phyloP scores from a whole-genome alignment of 768 basidiomycete genomes.

The Boletus rubescentipes region DNA sequence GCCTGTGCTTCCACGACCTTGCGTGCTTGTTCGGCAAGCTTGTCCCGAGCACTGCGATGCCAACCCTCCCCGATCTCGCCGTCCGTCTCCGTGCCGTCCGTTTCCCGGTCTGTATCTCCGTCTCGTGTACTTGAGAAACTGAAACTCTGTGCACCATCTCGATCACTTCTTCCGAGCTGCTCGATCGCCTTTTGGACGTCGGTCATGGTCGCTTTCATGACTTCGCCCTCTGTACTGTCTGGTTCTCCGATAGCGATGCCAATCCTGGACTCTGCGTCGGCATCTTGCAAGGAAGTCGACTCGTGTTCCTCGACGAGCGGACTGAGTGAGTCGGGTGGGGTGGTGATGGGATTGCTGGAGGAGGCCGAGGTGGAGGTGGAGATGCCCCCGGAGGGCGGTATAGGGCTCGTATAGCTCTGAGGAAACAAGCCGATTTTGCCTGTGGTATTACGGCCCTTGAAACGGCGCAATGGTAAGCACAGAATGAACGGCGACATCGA shows the following conservation, averaged over 20 bases:
- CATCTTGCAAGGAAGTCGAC: conserved; percentile 31
- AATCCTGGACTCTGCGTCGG: conserved; percentile 24
- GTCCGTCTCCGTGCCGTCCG: conserved; percentile 50
- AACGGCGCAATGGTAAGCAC: conserved; percentile 23
- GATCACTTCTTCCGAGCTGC: conserved; percentile 64
- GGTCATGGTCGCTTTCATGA: conserved; percentile 86
- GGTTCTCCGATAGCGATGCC: conserved; percentile 28
- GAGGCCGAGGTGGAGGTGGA: conserved; percentile 30
- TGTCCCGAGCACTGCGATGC: conserved; percentile 64
- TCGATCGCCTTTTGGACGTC: conserved; percentile 91
- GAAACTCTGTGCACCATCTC: conserved; percentile 65
- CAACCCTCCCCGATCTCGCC: conserved; percentile 58
- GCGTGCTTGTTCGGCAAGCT: conserved; percentile 69
- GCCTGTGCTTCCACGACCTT: conserved; percentile 49
- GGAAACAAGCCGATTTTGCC: conserved; percentile 93
- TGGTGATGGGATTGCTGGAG: conserved; percentile 20
- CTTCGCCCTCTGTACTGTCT: conserved; percentile 41
- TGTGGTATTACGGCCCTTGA: conserved; percentile 75
- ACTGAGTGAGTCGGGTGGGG: conserved; percentile 35
- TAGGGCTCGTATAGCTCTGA: conserved; percentile 75
- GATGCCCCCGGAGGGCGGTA: conserved; percentile 39
- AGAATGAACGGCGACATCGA: conserved; percentile 26
- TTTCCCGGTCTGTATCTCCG: conserved; percentile 45
- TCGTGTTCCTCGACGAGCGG: conserved; percentile 51
- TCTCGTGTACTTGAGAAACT: conserved; percentile 72